Evolutionary conservation across 202 grass and related monocot species (phyloP), one percentile per base, ranked within the genome.

Genomic region (Zizania palustris): DNA sequence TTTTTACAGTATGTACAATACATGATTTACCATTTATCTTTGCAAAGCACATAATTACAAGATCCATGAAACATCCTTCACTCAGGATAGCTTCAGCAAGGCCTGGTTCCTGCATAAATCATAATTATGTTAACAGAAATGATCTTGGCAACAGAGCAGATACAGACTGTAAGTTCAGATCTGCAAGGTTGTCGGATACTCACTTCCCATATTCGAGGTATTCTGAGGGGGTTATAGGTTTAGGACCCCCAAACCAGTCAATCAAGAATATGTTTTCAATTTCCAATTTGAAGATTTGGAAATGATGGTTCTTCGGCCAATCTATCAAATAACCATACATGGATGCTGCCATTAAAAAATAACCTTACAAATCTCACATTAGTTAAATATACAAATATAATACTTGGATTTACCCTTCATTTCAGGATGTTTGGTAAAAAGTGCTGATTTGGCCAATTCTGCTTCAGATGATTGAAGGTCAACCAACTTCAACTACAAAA

Each of bases 241-340:
- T 98, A 63, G 91, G 60, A 63, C 95, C 95, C 15, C 95, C 95
- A 50, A 94, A 98, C 91, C 95, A 98, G 51, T 98, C 89, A 16
- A 98, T 94, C 82, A 98, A 63, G 67, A 98, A 98, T 84, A 98
- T 85, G 50, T 90, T 63, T 77, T 98, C 78, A 4, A 92, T 92
- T 37, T 92, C 83, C 75, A 98, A 33, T 80, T 94, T 98, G 49
- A 94, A 94, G 65, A 94, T 86, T 76, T 76, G 73, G 62, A 98
- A 94, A 48, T 94, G 6, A 51, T 97, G 95, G 71, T 78, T 75
- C 79, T 94, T 79, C 36, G 95, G 95, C 89, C 95, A 98, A 71
- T 73, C 95, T 94, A 73, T n/a, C 43, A 84, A 87, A 43, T 46
- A 85, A 66, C 45, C 76, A 9, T 22, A 76, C 3, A 57, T 53